These are phyloP conservation scores for Ogataea hybrid DNA, from an alignment of 1,139 yeast genomes.

Conservation along the genomic window DNA sequence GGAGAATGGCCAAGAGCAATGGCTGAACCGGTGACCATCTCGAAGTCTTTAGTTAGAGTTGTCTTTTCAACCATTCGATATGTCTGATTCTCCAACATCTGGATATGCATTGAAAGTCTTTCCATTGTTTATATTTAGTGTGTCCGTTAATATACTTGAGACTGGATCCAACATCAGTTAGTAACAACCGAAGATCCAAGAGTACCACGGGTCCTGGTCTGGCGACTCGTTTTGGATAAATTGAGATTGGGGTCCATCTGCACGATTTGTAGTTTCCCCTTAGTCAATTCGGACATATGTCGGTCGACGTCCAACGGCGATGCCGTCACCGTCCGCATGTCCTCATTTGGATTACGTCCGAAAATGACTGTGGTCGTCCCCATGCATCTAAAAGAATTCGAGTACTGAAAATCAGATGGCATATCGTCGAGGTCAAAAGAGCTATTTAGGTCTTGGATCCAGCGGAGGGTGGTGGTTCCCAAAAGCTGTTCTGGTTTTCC, in stretches of 20 bases:
- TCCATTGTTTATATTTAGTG: constrained; percentile 14
- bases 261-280: constrained; percentile 1
- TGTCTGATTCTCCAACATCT: constrained; percentile 6
- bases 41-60: constrained; percentile 1
- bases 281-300: constrained; percentile 14
- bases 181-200: constrained; percentile 19
- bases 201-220: constrained; percentile 9
- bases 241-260: background rate
- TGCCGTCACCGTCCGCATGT: constrained; percentile 12
- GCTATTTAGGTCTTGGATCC: constrained; percentile 15
- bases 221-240: constrained; percentile 3
- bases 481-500: constrained; percentile 7
- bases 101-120: constrained; percentile 11
- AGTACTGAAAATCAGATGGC: constrained; percentile 11
- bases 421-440: constrained; percentile 13
- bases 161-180: constrained; percentile 9
- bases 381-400: constrained; percentile 15
- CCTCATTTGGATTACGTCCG: constrained; percentile 1
- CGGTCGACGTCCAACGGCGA: constrained; percentile 17
- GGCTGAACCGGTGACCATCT: constrained; percentile 4
- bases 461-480: constrained; percentile 12
- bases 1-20: constrained; percentile 10
- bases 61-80: constrained; percentile 3
- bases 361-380: constrained; percentile 8
- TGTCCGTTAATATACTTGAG: constrained; percentile 18